phyloP scores from a whole-genome alignment of 768 basidiomycete species.

The Lactarius hatsudake region DNA sequence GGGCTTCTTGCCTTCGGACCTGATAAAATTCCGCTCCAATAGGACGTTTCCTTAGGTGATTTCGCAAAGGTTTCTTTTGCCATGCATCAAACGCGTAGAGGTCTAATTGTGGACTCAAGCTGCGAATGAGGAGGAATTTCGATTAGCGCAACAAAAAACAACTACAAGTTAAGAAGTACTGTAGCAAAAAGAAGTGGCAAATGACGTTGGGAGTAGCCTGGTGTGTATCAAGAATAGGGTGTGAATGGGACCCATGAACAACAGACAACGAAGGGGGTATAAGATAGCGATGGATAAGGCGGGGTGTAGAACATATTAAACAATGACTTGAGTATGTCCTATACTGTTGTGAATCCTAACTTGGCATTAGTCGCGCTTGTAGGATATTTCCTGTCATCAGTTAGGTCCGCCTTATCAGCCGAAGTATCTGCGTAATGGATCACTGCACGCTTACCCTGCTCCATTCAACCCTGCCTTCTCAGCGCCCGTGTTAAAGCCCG shows the following conservation, averaged over 20 bases:
- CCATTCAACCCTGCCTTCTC: not conserved
- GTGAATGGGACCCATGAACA: not conserved
- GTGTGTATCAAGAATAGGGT: not conserved
- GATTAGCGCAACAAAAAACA: not conserved
- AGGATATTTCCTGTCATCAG: conserved; percentile 2
- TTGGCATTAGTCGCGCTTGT: conserved; percentile 1
- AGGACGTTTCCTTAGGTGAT: not conserved
- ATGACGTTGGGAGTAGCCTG: not conserved
- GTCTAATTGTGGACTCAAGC: not conserved
- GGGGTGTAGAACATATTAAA: not conserved
- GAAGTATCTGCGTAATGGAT: not conserved
- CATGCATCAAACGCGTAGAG: not conserved
- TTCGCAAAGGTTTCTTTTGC: not conserved
- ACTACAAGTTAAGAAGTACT: not conserved
- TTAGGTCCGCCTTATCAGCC: not conserved
- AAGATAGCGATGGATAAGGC: not conserved
- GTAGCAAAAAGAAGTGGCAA: not conserved
- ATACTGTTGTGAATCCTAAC: not conserved
- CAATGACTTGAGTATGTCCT: not conserved
- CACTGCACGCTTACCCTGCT: conserved; percentile 1
- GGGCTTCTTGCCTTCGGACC: not conserved
- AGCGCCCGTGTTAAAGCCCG: not conserved
- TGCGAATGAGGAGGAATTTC: not conserved
- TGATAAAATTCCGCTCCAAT: not conserved
- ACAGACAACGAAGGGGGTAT: not conserved